Evolutionary conservation across 2,329 filamentous ascomycete species (phyloP), one percentile per base, ranked within the genome.

Genomic region (Coccinonectria pachysandricola): DNA sequence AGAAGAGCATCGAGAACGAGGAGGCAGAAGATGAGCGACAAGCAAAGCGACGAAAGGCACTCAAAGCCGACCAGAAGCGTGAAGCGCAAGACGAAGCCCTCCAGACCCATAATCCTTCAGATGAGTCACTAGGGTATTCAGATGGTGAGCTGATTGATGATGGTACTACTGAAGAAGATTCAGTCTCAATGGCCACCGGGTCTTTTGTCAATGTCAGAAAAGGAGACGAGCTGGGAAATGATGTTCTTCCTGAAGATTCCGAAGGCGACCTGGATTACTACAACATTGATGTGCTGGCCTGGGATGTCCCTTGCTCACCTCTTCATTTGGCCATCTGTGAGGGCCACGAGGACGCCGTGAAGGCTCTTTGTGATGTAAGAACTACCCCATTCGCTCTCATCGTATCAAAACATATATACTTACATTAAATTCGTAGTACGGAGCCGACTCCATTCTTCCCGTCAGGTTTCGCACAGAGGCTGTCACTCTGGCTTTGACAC

Each of bases 321-420:
- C 62, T 92, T 5, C 85, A 93, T 49, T 65, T 86, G 15, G 85
- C 85, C 6, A 85, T 92, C 34, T 50, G 82, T 2, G 71, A 73
- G 33, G 83, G 82, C 0, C 76, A 88, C 38, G 59, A 69, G 14
- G 67, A 79, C 4, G 69, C 75, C 8, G 80, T 88, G 9, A 71
- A 76, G 31, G 52, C 73, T 13, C 67, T 93, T 6, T 79, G 81
- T 27, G 62, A 75, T 22, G 67, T 67, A 46, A 48, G 54, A n/a
- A n/a, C n/a, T n/a, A n/a, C n/a, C n/a, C n/a, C n/a, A n/a, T n/a
- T n/a, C n/a, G n/a, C n/a, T n/a, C n/a, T n/a, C n/a, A n/a, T n/a
- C n/a, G n/a, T n/a, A n/a, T n/a, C n/a, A n/a, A n/a, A n/a, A n/a
- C n/a, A n/a, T n/a, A n/a, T n/a, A n/a, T n/a, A n/a, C 43, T 22